Conservation (phyloP, 2,329 filamentous ascomycete species). For the Pochonia chlamydosporia region DNA sequence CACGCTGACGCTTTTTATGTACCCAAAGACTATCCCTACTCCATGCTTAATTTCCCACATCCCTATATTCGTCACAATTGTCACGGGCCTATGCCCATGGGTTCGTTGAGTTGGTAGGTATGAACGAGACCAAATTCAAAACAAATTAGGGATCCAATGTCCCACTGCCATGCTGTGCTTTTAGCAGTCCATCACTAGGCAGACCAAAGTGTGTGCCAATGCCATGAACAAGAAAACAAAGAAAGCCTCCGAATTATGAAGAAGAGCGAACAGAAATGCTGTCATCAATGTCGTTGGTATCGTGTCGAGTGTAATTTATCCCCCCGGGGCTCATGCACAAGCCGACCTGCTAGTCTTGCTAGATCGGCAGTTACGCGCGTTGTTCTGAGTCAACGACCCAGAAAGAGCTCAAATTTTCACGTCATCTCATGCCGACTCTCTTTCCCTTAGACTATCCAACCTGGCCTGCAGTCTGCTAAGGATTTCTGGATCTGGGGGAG, state of each 20-base stretch:
- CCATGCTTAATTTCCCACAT: not conserved
- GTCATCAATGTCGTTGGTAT: not conserved
- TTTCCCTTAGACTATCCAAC: constrained; percentile 35
- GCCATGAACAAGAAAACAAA: not conserved
- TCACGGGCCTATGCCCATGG: not conserved
- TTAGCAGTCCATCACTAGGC: not conserved
- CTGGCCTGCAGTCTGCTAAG: constrained; percentile 52
- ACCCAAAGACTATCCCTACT: not conserved
- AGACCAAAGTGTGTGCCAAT: not conserved
- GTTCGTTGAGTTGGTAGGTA: too few species aligned
- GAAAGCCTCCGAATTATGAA: not conserved
- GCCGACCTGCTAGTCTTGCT: too few species aligned
- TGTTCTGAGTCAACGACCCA: not conserved
- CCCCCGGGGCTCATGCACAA: too few species aligned
- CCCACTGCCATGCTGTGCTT: too few species aligned
- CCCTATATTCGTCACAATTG: not conserved
- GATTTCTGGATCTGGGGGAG: constrained; percentile 55
- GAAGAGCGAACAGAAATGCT: too few species aligned
- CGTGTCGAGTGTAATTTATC: not conserved
- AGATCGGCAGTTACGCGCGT: too few species aligned
- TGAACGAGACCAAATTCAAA: too few species aligned
- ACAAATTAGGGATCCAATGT: too few species aligned
- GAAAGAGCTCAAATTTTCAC: not conserved
- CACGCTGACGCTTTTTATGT: not conserved
- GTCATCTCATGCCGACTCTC: not conserved